These are phyloP conservation scores for Xerophyta viscosa DNA, from an alignment of 106 monocot genomes.

Conservation along the genomic window DNA sequence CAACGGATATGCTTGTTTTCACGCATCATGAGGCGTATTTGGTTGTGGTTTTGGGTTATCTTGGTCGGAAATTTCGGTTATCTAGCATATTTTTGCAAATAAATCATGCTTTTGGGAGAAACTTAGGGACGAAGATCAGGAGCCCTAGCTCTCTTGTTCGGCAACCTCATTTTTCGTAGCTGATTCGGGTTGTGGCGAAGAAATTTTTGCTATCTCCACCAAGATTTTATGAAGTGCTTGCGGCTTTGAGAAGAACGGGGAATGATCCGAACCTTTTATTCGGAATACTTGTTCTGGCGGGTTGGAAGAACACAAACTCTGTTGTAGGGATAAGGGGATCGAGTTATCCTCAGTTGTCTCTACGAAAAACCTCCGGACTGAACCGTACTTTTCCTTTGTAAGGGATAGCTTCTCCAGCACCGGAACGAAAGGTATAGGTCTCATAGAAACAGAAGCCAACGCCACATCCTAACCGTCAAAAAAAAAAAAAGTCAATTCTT, in stretches of 20 bases:
- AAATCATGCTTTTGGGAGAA: no score
- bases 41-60: no score
- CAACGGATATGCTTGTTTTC: no score
- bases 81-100: no score
- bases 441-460: conserved; percentile 87
- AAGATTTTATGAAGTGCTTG: conserved; percentile 74
- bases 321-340: conserved; percentile 54
- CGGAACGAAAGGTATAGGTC: conserved; percentile 78
- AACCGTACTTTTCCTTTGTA: conserved; percentile 55
- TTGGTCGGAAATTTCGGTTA: no score
- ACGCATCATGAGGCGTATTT: no score
- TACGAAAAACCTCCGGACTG: conserved; percentile 66
- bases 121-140: no score
- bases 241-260: conserved; percentile 94
- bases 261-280: conserved; percentile 82
- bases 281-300: conserved; percentile 67
- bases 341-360: conserved; percentile 77
- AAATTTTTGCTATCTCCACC: conserved; percentile 61
- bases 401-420: conserved; percentile 67
- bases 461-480: no score
- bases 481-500: no score
- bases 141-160: no score
- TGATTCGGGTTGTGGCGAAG: conserved; percentile 7
- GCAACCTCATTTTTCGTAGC: neutral
- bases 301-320: conserved; percentile 44